Percentiles rank a stretch among this genome's conserved stretches.
Conservation (phyloP, 208 protist genomes). For the Naegleria lovaniensis region DNA sequence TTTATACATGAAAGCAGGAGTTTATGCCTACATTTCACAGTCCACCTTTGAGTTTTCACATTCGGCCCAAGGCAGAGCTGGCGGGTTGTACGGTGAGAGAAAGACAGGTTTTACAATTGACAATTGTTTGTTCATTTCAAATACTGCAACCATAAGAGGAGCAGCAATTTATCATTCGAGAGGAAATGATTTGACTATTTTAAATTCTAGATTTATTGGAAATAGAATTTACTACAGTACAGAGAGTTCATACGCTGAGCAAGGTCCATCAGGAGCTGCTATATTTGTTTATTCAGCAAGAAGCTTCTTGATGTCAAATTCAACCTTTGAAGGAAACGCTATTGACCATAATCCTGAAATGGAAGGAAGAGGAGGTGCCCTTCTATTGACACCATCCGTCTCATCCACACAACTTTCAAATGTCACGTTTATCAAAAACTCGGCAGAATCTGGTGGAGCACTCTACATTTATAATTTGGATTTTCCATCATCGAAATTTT, state of each 20-base stretch:
- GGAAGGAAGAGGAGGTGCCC: background rate
- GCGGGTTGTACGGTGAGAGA: background rate
- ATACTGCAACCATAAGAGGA: background rate
- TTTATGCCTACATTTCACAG: background rate
- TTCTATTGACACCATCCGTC: background rate
- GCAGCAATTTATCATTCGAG: background rate
- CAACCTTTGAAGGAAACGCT: background rate
- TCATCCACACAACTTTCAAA: background rate
- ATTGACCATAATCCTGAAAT: background rate
- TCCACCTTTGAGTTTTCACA: background rate
- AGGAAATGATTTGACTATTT: background rate
- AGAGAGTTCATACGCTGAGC: background rate
- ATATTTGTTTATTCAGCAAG: background rate
- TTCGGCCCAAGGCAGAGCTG: background rate
- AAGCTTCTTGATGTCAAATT: background rate
- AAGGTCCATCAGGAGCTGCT: background rate
- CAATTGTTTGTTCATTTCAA: background rate
- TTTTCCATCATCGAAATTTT: background rate
- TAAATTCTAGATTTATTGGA: background rate
- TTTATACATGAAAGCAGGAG: background rate
- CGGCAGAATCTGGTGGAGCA: background rate
- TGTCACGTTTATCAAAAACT: background rate
- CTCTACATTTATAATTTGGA: background rate
- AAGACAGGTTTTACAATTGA: background rate
- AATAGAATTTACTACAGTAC: background rate